Evolutionary conservation across 202 grass and related monocot species (phyloP), one percentile per base, ranked within the genome.

Genomic region (Bolboschoenoplectus hybrid): DNA sequence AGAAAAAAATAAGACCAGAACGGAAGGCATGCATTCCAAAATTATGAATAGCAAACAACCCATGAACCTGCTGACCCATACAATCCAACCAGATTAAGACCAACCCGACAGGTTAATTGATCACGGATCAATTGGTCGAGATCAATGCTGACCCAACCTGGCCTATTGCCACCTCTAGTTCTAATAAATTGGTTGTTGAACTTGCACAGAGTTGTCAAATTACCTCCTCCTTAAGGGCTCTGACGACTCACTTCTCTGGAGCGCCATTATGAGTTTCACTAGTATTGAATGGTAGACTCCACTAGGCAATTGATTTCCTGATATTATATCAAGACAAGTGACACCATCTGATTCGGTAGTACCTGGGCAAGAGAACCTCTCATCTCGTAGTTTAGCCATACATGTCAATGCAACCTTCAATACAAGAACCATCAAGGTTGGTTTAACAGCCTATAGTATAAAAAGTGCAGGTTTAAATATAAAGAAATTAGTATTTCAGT

Each of bases 331-430:
- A 87, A 95, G 64, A 47, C 91, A 92, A 14, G 90, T 92, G 62
- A 98, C 93, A 40, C 67, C 91, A 90, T 98, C 96, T 88, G 96
- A 95, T 87, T 98, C 91, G 1, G 88, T 85, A 83, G 91, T 88
- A 81, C 63, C 85, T 85, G 91, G 91, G 82, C 91, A 98, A 61
- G 92, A 51, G 74, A 96, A 98, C 86, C 93, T 95, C 89, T 98
- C 96, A 80, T 98, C 96, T 81, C 96, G 86, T 65, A 98, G 80
- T 89, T 98, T 98, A 71, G 96, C 96, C 93, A 98, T 96, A 86
- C 93, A 98, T 53, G 96, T 98, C 88, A 98, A 85, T 36, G 96
- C 86, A 85, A 98, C 96, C 96, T 98, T 89, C 50, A 84, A 91
- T 84, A 82, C 40, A 55, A 63, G 45, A 12, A 75, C 14, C 47